Evolutionary conservation across 805 yeast species (phyloP), one percentile per base, ranked within the genome.

Genomic region (Candida corydali): DNA sequence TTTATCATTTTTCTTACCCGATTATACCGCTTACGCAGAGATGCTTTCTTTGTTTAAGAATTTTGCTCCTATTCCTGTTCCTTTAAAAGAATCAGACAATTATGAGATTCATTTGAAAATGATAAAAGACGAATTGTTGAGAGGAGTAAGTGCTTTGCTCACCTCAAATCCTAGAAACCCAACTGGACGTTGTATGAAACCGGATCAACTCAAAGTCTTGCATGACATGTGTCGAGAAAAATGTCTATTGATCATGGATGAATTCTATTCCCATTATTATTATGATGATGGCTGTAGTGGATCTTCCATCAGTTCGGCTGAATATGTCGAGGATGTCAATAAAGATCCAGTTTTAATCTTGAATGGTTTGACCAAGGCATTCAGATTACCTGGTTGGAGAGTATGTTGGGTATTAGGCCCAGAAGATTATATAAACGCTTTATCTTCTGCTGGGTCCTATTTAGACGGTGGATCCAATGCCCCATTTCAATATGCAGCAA

Each of bases 131-230:
- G 82, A 76, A 51, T 57, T 76, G 53, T 58, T 57, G 34, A 61
- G 82, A 46, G 82, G 82, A 26, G 81, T 76, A 5, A 65, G 75
- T 39, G 82, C 82, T 3, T 54, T 75, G 22, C 55, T 75, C 34
- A 76, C 81, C 0, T 76, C 81, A 3, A 76, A 76, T 50, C 82
- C 82, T 19, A 63, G 82, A 57, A 76, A 76, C 53, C 82, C 82
- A 19, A 76, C 82, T 1, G 82, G 82, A 25, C 69, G 59, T 47
- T 65, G 75, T 34, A 66, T 76, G 65, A 54, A 74, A 4, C 65
- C 63, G 12, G 54, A 52, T 8, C 78, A 76, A 48, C 61, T 76
- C 46, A 46, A 57, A 24, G 61, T 69, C 33, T 61, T 76, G 38
- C 82, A 76, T 49, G 59, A 65, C 30, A 54, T 76, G 61, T 76